phyloP scores from a whole-genome alignment of 768 basidiomycete genomes.

The Glaciozyma martinii region DNA sequence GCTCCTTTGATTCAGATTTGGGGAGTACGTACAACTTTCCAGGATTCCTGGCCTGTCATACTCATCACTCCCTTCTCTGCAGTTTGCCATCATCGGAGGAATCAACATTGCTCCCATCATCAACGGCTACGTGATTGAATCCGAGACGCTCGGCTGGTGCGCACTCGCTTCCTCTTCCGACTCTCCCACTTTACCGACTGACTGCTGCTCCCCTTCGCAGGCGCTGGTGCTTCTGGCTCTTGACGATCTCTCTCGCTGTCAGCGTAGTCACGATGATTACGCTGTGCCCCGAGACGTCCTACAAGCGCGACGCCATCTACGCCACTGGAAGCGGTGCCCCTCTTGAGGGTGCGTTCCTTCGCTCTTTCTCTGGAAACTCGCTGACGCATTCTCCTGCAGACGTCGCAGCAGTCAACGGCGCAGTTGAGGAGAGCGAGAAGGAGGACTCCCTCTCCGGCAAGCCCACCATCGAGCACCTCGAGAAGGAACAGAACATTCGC shows the following conservation, averaged over 20 bases:
- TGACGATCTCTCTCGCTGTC: slow-evolving; percentile 45
- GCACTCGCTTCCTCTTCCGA: no score
- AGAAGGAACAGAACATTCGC: background rate
- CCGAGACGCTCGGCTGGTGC: no score
- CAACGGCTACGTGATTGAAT: slow-evolving; percentile 48
- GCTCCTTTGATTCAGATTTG: background rate
- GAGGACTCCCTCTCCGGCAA: no score
- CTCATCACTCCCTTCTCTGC: slow-evolving; percentile 47
- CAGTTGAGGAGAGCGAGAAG: slow-evolving; percentile 4
- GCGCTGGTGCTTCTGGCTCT: slow-evolving; percentile 46
- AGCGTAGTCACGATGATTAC: slow-evolving; percentile 43
- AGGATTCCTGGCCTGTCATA: slow-evolving; percentile 32
- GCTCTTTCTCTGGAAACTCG: background rate
- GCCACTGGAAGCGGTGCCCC: background rate
- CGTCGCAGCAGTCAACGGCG: background rate
- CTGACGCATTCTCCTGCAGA: background rate
- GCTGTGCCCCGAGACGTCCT: slow-evolving; percentile 45
- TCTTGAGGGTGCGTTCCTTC: background rate
- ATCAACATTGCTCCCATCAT: slow-evolving; percentile 43
- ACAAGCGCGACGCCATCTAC: slow-evolving; percentile 12
- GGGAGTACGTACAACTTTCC: no score
- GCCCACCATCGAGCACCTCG: slow-evolving; percentile 8
- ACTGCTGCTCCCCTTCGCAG: no score
- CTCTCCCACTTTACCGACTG: no score
- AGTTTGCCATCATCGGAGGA: slow-evolving; percentile 43